Evolutionary conservation across 2,329 filamentous ascomycete genomes (phyloP).

Genomic region (Stagonosporopsis cucurbitacearum): DNA sequence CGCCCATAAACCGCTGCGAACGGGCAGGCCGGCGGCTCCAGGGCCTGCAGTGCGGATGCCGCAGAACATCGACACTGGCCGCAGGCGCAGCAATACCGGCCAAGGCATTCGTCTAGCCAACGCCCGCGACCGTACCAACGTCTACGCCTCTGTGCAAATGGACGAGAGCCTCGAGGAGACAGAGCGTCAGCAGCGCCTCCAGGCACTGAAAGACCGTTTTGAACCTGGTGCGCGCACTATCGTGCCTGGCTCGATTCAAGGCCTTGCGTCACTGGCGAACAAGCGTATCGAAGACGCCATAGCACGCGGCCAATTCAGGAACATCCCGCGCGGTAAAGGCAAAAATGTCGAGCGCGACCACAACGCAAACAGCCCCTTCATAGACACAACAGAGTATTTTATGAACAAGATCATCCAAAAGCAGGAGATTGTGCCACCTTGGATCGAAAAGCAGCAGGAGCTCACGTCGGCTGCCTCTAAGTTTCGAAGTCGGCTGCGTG

Average conservation of each 20-base stretch:
- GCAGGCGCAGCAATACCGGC: constrained; percentile 48
- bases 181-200: constrained; percentile 74
- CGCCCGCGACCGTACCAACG: constrained; percentile 64
- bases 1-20: constrained; percentile 61
- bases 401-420: constrained; percentile 99
- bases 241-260: constrained; percentile 78
- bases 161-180: constrained; percentile 67
- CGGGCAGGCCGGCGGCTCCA: constrained; percentile 26
- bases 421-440: constrained; percentile 93
- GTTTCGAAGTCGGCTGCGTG: constrained; percentile 77
- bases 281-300: constrained; percentile 94
- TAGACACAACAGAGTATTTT: constrained; percentile 96
- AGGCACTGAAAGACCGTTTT: constrained; percentile 82
- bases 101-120: constrained; percentile 57
- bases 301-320: constrained; percentile 84
- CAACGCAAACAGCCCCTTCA: constrained; percentile 83
- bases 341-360: constrained; percentile 81
- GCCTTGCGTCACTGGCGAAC: constrained; percentile 83
- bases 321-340: constrained; percentile 73
- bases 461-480: constrained; percentile 70
- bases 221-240: constrained; percentile 72
- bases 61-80: constrained; percentile 42
- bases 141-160: constrained; percentile 59
- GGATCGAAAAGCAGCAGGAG: constrained; percentile 99
- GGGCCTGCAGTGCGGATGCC: constrained; percentile 34